Evolutionary conservation across 2,329 filamentous ascomycete genomes (phyloP).

Genomic region (Diaporthe ampelina): DNA sequence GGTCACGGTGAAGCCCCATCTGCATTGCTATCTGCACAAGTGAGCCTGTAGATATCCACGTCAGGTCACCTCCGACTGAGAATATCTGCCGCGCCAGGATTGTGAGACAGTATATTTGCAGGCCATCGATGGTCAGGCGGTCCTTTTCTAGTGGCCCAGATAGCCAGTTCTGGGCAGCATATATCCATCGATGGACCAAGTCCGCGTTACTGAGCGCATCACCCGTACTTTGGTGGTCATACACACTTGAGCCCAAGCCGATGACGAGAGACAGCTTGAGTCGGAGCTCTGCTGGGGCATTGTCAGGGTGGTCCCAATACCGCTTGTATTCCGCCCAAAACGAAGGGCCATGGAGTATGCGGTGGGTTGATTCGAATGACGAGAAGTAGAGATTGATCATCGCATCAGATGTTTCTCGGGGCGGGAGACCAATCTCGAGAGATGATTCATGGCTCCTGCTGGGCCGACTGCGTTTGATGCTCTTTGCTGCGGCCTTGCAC

Average conservation of each 20-base stretch:
- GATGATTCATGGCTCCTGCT: conserved; percentile 47
- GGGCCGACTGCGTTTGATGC: conserved; percentile 51
- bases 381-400: conserved; percentile 62
- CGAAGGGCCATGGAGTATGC: conserved; percentile 66
- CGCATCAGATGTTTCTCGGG: conserved; percentile 53
- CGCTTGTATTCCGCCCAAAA: conserved; percentile 64
- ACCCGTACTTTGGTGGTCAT: conserved; percentile 37
- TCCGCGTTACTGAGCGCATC: not conserved
- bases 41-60: conserved; percentile 58
- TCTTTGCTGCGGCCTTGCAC: conserved; percentile 52
- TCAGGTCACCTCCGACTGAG: conserved; percentile 56
- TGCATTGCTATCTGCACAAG: conserved; percentile 59
- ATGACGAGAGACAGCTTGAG: conserved; percentile 57
- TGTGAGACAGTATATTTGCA: conserved; percentile 57
- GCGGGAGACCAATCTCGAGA: conserved; percentile 44
- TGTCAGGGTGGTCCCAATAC: conserved; percentile 58
- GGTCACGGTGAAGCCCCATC: conserved; percentile 60
- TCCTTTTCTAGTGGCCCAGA: conserved; percentile 51
- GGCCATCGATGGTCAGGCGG: conserved; percentile 48
- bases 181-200: conserved; percentile 50
- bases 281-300: conserved; percentile 44
- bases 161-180: conserved; percentile 58
- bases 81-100: conserved; percentile 58
- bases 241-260: conserved; percentile 55
- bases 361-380: conserved; percentile 64